Conservation (phyloP, 176 grass and related monocot genomes). For the Saccharum spontaneum region DNA sequence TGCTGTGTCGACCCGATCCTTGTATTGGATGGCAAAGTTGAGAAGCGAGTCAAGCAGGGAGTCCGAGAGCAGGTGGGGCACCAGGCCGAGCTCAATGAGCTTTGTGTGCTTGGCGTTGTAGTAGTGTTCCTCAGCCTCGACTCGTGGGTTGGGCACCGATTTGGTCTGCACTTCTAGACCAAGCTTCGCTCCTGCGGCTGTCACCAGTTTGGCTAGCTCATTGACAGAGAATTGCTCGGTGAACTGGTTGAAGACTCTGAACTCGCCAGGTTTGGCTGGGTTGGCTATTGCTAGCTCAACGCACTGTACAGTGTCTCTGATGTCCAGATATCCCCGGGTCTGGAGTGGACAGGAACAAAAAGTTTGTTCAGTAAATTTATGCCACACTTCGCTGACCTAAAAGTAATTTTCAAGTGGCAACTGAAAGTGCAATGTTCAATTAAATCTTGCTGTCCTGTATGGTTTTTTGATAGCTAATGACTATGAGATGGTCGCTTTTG, state of each 20-base stretch:
- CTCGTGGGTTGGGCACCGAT: no score
- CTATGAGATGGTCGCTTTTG: neutral
- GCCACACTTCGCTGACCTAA: neutral
- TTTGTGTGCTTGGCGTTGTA: conserved; percentile 89
- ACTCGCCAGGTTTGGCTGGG: conserved; percentile 82
- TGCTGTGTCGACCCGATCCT: conserved; percentile 63
- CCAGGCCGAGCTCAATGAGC: conserved; percentile 69
- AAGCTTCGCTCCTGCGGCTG: conserved; percentile 63
- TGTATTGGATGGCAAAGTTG: conserved; percentile 81
- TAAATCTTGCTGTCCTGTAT: neutral
- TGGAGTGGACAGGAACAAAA: conserved; percentile 10
- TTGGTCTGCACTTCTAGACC: conserved; percentile 5
- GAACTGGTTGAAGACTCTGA: conserved; percentile 98
- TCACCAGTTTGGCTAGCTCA: conserved; percentile 75
- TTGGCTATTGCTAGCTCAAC: conserved; percentile 90
- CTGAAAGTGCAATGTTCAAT: neutral
- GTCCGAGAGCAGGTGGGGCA: conserved; percentile 79
- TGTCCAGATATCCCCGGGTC: conserved; percentile 95
- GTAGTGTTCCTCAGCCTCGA: conserved; percentile 30
- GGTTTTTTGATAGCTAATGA: neutral
- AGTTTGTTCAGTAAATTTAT: neutral
- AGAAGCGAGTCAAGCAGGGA: conserved; percentile 85
- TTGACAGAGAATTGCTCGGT: conserved; percentile 93
- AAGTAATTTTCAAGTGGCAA: neutral
- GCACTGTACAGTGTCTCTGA: conserved; percentile 89